Evolutionary conservation across 2,329 filamentous ascomycete species (phyloP).

Genomic region (Alternaria triticimaculans): DNA sequence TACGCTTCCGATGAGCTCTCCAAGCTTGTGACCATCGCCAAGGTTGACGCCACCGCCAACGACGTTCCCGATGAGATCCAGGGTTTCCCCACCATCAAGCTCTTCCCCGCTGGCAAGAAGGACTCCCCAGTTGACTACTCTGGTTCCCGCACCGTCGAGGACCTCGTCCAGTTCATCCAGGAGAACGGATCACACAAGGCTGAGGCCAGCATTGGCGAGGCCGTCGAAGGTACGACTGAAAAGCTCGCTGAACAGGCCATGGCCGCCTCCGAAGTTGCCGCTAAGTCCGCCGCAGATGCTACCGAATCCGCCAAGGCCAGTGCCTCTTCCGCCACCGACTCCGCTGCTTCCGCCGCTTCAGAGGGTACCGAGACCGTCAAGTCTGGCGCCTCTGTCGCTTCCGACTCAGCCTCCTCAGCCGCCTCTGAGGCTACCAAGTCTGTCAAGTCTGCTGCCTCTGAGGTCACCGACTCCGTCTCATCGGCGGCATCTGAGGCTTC

Average conservation of each 20-base stretch:
- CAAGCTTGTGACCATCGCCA: conserved; percentile 73
- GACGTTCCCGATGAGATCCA: conserved; percentile 96
- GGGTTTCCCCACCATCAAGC: conserved; percentile 99
- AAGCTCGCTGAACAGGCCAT: conserved; percentile 51
- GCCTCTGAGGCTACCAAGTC: conserved; percentile 44
- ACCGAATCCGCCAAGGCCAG: conserved; percentile 54
- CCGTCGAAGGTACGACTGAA: conserved; percentile 48
- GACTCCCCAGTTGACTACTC: conserved; percentile 82
- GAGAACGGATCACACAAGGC: conserved; percentile 93
- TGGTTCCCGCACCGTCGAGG: conserved; percentile 87
- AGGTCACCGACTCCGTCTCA: conserved; percentile 35
- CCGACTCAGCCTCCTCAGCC: conserved; percentile 45
- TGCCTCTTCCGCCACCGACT: conserved; percentile 46
- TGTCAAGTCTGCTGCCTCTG: conserved; percentile 25
- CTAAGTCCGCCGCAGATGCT: conserved; percentile 45
- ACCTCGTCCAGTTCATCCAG: conserved; percentile 89
- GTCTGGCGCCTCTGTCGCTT: conserved; percentile 47
- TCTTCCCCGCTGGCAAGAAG: conserved; percentile 92
- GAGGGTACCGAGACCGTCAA: conserved; percentile 47
- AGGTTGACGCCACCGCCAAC: conserved; percentile 95
- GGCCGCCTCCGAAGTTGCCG: conserved; percentile 40
- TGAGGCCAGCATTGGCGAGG: conserved; percentile 60
- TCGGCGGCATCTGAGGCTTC: conserved; percentile 36
- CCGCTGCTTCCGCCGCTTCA: conserved; percentile 39
- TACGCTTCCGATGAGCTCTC: conserved; percentile 60